A percentile compares a stretch with the other conserved stretches of the same genome.
Evolutionary conservation across 345 rosid genomes (phyloP).

Genomic region (Microthlaspi erraticum): DNA sequence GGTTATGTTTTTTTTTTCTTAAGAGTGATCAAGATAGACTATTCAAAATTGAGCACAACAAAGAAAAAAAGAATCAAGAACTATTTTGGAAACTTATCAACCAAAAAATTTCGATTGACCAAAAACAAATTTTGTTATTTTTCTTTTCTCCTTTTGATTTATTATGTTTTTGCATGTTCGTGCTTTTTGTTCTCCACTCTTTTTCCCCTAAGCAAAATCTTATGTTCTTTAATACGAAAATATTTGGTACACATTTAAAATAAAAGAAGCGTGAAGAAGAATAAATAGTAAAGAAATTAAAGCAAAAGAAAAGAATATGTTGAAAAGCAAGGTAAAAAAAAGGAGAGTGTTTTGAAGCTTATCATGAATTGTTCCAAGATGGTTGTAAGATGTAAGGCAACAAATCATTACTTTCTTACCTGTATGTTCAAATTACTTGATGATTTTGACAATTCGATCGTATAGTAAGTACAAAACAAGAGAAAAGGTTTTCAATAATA

Average conservation of each 20-base stretch:
- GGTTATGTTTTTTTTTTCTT: not conserved
- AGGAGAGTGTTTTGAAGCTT: not conserved
- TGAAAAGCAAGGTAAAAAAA: conserved; percentile 1
- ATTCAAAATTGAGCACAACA: too few species aligned
- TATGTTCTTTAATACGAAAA: conserved; percentile 25
- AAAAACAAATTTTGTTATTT: not conserved
- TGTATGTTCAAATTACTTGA: not conserved
- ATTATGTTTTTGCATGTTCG: conserved; percentile 7
- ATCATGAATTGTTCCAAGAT: not conserved
- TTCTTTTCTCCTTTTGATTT: not conserved
- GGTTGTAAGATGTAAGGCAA: conserved; percentile 4
- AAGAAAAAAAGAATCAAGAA: not conserved
- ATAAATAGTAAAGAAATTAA: conserved; percentile 32
- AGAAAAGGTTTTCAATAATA: not conserved
- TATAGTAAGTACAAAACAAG: not conserved
- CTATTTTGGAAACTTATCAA: not conserved
- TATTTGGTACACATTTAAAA: conserved; percentile 18
- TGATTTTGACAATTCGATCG: not conserved
- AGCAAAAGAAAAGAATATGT: conserved; percentile 23
- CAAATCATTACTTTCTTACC: not conserved
- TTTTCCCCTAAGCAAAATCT: conserved; percentile 18
- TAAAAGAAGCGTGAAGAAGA: conserved; percentile 32
- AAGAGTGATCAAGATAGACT: too few species aligned
- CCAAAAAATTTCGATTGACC: not conserved
- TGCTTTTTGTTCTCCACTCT: conserved; percentile 23